phyloP scores from a whole-genome alignment of 495 filamentous ascomycete genomes.

The Chlorociboria aeruginascens region DNA sequence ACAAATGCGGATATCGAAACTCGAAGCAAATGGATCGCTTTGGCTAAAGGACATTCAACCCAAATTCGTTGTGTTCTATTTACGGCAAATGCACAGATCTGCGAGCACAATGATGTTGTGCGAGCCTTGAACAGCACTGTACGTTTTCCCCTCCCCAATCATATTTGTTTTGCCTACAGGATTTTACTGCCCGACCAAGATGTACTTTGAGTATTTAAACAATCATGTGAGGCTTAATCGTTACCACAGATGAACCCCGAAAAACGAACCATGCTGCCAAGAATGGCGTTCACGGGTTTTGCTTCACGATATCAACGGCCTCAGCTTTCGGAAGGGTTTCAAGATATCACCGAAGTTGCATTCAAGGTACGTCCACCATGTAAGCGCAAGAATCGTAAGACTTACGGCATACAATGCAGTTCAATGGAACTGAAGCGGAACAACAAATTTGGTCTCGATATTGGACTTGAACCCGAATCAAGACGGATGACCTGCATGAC shows the following conservation, averaged over 20 bases:
- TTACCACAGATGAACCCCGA: conserved; percentile 66
- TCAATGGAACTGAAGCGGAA: conserved; percentile 43
- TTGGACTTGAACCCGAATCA: conserved; percentile 45
- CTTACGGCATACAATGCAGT: conserved; percentile 25
- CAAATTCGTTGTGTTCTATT: conserved; percentile 84
- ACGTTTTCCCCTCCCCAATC: conserved; percentile 9
- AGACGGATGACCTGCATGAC: conserved; percentile 1
- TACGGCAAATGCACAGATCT: conserved; percentile 56
- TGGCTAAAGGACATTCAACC: conserved; percentile 57
- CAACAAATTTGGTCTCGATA: conserved; percentile 53
- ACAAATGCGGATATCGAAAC: conserved; percentile 77
- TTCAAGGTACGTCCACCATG: conserved; percentile 33
- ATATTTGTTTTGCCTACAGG: conserved; percentile 13
- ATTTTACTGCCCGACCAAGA: background rate
- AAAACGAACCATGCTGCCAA: conserved; percentile 57
- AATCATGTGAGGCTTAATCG: background rate
- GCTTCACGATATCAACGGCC: conserved; percentile 58
- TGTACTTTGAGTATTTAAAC: background rate
- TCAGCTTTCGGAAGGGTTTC: conserved; percentile 65
- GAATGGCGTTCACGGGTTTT: conserved; percentile 69
- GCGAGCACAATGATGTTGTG: conserved; percentile 83
- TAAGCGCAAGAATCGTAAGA: background rate
- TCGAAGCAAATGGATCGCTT: conserved; percentile 57
- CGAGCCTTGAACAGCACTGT: conserved; percentile 54
- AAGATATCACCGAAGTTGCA: conserved; percentile 52